phyloP scores from a whole-genome alignment of 1,284 basidiomycete species.

The Phylloboletellus chloephorus region DNA sequence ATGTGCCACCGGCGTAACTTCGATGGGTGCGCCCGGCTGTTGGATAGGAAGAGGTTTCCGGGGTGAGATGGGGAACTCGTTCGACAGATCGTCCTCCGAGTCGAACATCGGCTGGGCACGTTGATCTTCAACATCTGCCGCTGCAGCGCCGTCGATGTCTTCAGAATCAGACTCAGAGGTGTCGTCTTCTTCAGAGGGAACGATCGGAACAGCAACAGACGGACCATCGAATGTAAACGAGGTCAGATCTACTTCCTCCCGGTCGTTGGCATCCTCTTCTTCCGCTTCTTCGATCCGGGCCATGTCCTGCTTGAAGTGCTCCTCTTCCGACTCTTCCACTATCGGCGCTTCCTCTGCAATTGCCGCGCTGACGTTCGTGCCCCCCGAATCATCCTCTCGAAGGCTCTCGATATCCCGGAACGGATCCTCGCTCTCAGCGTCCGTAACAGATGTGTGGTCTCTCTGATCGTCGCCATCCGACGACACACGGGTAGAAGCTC shows the following conservation, averaged over 20 bases:
- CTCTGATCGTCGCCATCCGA: conserved; percentile 37
- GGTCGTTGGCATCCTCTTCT: conserved; percentile 45
- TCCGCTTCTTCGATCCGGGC: conserved; percentile 45
- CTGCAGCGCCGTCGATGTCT: conserved; percentile 29
- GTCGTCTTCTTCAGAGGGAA: conserved; percentile 34
- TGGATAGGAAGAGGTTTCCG: background rate
- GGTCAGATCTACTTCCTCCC: conserved; percentile 59
- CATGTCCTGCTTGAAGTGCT: conserved; percentile 37
- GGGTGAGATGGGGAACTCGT: conserved; percentile 9
- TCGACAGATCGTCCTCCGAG: conserved; percentile 37
- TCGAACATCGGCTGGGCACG: conserved; percentile 36
- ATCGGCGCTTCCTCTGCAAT: conserved; percentile 12
- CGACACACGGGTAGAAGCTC: conserved; percentile 39
- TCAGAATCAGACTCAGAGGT: conserved; percentile 48
- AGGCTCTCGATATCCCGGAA: conserved; percentile 85
- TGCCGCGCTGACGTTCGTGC: conserved; percentile 8
- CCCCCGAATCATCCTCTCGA: conserved; percentile 49
- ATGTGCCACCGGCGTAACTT: conserved; percentile 35
- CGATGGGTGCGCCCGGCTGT: conserved; percentile 5
- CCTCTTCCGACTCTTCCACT: conserved; percentile 30
- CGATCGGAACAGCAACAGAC: conserved; percentile 43
- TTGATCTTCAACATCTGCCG: conserved; percentile 1
- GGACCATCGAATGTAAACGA: conserved; percentile 69
- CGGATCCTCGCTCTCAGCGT: conserved; percentile 71
- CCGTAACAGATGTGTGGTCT: conserved; percentile 38